Conservation (phyloP, 306 rosid species). For the Fagus crenata region DNA sequence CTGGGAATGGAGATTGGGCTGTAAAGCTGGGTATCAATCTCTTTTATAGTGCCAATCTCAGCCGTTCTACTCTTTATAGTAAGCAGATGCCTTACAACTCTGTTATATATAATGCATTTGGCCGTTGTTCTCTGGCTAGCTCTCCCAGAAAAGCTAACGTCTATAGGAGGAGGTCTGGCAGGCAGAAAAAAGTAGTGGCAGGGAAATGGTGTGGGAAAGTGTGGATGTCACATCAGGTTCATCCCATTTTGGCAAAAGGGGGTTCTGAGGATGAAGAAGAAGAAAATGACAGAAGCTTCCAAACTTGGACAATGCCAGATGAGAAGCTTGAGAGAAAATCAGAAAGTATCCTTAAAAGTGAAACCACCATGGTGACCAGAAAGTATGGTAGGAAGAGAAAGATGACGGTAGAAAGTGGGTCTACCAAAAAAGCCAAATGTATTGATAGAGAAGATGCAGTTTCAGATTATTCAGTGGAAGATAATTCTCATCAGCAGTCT, state of each 20-base stretch:
- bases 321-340: constrained; percentile 55
- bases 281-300: constrained; percentile 46
- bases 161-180: constrained; percentile 66
- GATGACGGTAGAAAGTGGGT: constrained; percentile 36
- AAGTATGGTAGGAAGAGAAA: constrained; percentile 80
- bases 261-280: constrained; percentile 55
- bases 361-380: constrained; percentile 35
- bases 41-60: constrained; percentile 87
- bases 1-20: constrained; percentile 95
- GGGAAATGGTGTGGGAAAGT: constrained; percentile 99
- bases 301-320: constrained; percentile 48
- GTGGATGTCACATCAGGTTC: constrained; percentile 97
- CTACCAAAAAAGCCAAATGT: constrained; percentile 54
- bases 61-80: constrained; percentile 91
- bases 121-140: constrained; percentile 62
- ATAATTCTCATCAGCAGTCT: constrained; percentile 41
- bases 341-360: constrained; percentile 41
- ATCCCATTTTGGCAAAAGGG: constrained; percentile 70
- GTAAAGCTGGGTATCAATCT: constrained; percentile 97
- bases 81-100: constrained; percentile 99
- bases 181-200: constrained; percentile 78
- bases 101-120: constrained; percentile 88
- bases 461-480: constrained; percentile 46
- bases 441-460: constrained; percentile 40
- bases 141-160: constrained; percentile 57